These are phyloP conservation scores for Passalora sequoiae DNA, from an alignment of 2,329 filamentous ascomycete genomes.

Conservation along the genomic window DNA sequence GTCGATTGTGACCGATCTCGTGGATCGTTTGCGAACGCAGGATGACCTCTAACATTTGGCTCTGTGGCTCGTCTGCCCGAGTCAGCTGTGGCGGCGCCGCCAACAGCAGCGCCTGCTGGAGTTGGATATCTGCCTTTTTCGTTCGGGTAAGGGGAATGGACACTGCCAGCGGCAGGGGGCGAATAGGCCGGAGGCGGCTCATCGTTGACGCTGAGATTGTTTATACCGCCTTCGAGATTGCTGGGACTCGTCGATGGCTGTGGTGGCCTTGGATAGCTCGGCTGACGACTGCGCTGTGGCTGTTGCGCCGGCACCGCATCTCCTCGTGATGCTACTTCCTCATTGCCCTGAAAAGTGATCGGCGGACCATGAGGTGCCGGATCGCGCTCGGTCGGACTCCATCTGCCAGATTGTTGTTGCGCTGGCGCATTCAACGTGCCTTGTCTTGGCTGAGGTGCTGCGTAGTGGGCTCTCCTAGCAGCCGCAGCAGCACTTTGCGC, in stretches of 20 bases:
- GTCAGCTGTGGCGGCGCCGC: constrained; percentile 21
- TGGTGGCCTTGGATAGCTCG: constrained; percentile 36
- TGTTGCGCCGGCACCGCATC: constrained; percentile 18
- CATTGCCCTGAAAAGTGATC: constrained; percentile 82
- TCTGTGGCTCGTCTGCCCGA: constrained; percentile 31
- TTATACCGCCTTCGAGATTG: constrained; percentile 74
- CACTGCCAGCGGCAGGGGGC: constrained; percentile 37
- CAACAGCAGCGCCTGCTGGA: constrained; percentile 26
- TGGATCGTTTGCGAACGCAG: constrained; percentile 83
- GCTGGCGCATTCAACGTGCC: constrained; percentile 37
- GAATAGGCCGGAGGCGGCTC: constrained; percentile 95
- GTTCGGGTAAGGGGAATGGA: constrained; percentile 60
- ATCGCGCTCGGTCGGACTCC: constrained; percentile 90
- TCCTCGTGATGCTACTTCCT: constrained; percentile 52
- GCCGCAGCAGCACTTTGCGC: constrained; percentile 74
- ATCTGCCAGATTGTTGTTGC: constrained; percentile 57
- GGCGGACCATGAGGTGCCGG: constrained; percentile 81
- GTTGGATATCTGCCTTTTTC: constrained; percentile 63
- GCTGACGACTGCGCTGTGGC: constrained; percentile 13
- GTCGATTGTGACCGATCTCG: constrained; percentile 24
- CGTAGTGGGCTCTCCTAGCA: constrained; percentile 74
- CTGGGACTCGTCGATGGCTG: constrained; percentile 39
- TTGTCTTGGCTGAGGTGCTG: constrained; percentile 38
- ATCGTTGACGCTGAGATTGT: constrained; percentile 71
- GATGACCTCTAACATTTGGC: constrained; percentile 58